These are phyloP conservation scores for Phytophthora sansomeana DNA, from an alignment of 352 stramenopile genomes.

Conservation along the genomic window DNA sequence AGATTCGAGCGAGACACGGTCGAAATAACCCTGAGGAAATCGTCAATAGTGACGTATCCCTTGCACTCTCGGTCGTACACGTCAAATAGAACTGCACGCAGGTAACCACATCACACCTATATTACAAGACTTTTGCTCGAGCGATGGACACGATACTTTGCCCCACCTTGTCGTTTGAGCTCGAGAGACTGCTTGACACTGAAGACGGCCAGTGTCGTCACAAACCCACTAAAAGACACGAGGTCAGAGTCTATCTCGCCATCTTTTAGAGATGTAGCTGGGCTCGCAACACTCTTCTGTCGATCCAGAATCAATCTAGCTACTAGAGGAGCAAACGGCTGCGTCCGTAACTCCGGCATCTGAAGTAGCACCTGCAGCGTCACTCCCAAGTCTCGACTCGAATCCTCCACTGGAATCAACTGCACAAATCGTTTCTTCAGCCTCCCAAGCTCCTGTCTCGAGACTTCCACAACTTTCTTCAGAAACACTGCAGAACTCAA, in stretches of 20 bases:
- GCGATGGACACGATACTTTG: too few relatives aligned
- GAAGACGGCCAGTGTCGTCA: slow-evolving; percentile 45
- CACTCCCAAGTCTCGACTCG: slow-evolving; percentile 16
- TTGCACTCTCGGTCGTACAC: slow-evolving; percentile 49
- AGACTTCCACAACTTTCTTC: slow-evolving; percentile 33
- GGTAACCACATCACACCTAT: too few relatives aligned
- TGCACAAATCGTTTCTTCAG: slow-evolving; percentile 55
- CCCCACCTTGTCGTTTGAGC: slow-evolving; percentile 42
- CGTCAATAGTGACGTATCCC: slow-evolving; percentile 35
- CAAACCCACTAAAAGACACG: slow-evolving; percentile 39
- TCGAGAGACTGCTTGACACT: slow-evolving; percentile 46
- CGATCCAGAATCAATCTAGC: slow-evolving; percentile 21
- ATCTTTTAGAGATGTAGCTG: too few relatives aligned
- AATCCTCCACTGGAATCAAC: slow-evolving; percentile 28
- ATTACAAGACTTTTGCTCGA: too few relatives aligned
- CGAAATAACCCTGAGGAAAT: slow-evolving; percentile 40
- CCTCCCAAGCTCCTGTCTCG: slow-evolving; percentile 46
- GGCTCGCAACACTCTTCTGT: neutral
- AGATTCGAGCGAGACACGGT: slow-evolving; percentile 18
- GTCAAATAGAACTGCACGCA: slow-evolving; percentile 53
- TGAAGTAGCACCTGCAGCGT: slow-evolving; percentile 18
- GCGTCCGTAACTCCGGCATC: slow-evolving; percentile 49
- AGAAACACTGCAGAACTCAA: too few relatives aligned
- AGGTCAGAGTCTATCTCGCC: neutral
- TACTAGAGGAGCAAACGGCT: slow-evolving; percentile 31